These are phyloP conservation scores for Vigna mungo DNA, from an alignment of 306 rosid genomes.

Conservation along the genomic window DNA sequence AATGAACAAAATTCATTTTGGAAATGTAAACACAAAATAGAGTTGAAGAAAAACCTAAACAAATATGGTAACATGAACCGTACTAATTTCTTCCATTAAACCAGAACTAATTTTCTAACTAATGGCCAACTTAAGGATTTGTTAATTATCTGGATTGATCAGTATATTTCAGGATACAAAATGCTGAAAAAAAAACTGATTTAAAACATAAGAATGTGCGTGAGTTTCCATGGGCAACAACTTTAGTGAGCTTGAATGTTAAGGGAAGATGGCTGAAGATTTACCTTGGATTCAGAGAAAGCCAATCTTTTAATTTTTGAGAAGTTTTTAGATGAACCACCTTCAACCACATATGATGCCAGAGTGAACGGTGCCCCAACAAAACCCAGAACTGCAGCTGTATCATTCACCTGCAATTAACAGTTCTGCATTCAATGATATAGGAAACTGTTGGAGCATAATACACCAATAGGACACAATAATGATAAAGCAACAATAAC, in stretches of 20 bases:
- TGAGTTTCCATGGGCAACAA: not conserved
- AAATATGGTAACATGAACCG: not conserved
- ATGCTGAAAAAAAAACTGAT: not conserved
- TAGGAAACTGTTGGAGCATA: not conserved
- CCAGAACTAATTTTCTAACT: conserved; percentile 8
- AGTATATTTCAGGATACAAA: not conserved
- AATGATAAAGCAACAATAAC: not conserved
- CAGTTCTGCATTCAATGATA: conserved; percentile 32
- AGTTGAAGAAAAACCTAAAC: not conserved
- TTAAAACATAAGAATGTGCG: conserved; percentile 20
- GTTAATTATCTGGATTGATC: not conserved
- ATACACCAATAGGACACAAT: not conserved
- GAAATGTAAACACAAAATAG: not conserved
- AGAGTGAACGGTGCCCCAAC: conserved; percentile 98
- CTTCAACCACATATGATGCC: conserved; percentile 98
- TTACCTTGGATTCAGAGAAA: conserved; percentile 82
- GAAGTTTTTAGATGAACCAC: conserved; percentile 96
- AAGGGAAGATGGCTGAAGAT: conserved; percentile 27
- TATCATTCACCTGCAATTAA: conserved; percentile 76
- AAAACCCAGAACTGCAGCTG: conserved; percentile 94
- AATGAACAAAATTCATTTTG: conserved; percentile 16
- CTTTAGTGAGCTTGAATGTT: conserved; percentile 10
- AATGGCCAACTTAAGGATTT: not conserved
- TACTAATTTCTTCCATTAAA: conserved; percentile 7
- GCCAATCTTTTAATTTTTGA: conserved; percentile 88